Evolutionary conservation across 805 yeast species (phyloP).

Genomic region (Ogataea sp.): DNA sequence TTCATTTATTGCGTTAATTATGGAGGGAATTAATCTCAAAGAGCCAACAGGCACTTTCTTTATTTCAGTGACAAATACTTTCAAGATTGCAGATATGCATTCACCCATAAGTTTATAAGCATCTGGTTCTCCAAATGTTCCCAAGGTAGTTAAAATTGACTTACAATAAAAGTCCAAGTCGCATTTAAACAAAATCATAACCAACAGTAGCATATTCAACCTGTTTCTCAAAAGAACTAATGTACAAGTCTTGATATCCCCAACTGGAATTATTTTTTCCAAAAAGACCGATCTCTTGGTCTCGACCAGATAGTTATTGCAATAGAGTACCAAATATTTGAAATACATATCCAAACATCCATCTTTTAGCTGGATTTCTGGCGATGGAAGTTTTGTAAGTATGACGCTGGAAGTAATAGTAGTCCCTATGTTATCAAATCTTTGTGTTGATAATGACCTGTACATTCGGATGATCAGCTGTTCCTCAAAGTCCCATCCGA

Average conservation of each 20-base stretch:
- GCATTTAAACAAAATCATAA: constrained; percentile 20
- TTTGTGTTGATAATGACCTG: constrained; percentile 15
- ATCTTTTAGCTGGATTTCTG: constrained; percentile 12
- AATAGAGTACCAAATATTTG: constrained; percentile 18
- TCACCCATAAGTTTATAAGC: constrained; percentile 7
- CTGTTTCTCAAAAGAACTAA: constrained; percentile 19
- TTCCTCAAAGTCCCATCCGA: constrained; percentile 23
- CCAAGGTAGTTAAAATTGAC: constrained; percentile 11
- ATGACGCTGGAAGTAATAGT: constrained; percentile 1
- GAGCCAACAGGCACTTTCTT: constrained; percentile 10
- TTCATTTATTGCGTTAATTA: constrained; percentile 11
- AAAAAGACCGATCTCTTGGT: constrained; percentile 13
- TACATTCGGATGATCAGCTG: constrained; percentile 21
- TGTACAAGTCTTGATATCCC: constrained; percentile 19
- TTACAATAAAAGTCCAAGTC: constrained; percentile 18
- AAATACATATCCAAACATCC: constrained; percentile 25
- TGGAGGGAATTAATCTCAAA: neutral
- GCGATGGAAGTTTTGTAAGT: constrained; percentile 10
- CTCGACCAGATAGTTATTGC: constrained; percentile 10
- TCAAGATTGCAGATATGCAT: constrained; percentile 5
- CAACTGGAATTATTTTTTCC: constrained; percentile 27
- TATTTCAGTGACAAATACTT: constrained; percentile 8
- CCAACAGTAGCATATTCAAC: constrained; percentile 19
- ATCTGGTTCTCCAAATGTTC: constrained; percentile 1
- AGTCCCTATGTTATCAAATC: constrained; percentile 21